These are phyloP conservation scores for Citropsis articulata DNA, from an alignment of 345 rosid genomes.

Conservation along the genomic window DNA sequence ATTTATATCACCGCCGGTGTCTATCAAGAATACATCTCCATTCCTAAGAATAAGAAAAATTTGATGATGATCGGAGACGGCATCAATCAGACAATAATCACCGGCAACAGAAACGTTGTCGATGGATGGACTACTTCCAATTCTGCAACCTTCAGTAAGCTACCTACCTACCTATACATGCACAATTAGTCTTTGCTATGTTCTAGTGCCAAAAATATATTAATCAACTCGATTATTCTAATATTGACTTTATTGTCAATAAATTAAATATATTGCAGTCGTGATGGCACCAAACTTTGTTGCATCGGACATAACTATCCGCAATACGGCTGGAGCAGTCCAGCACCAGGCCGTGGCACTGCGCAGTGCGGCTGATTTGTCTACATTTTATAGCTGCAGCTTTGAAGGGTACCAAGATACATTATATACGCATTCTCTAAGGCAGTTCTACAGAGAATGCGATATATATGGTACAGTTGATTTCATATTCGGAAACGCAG, in stretches of 20 bases:
- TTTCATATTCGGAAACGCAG: slow-evolving; percentile 90
- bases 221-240: neutral
- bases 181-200: neutral
- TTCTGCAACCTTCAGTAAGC: slow-evolving; percentile 82
- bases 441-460: slow-evolving; percentile 88
- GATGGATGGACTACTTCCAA: slow-evolving; percentile 91
- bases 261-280: slow-evolving; percentile 38
- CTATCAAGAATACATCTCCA: slow-evolving; percentile 71
- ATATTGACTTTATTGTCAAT: no score
- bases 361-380: slow-evolving; percentile 69
- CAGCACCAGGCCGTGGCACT: slow-evolving; percentile 89
- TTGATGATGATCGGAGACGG: slow-evolving; percentile 93
- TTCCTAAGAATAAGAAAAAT: slow-evolving; percentile 64
- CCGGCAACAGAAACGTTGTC: slow-evolving; percentile 73
- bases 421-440: slow-evolving; percentile 60
- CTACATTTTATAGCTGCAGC: slow-evolving; percentile 77
- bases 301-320: slow-evolving; percentile 70
- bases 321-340: slow-evolving; percentile 81
- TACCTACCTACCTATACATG: no score
- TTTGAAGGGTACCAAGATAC: slow-evolving; percentile 92
- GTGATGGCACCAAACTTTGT: slow-evolving; percentile 76
- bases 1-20: slow-evolving; percentile 64
- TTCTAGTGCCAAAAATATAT: no score
- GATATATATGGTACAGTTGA: slow-evolving; percentile 92
- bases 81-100: slow-evolving; percentile 72